Conservation (phyloP, 148 eudicot genomes). For the Agrostemma githago region DNA sequence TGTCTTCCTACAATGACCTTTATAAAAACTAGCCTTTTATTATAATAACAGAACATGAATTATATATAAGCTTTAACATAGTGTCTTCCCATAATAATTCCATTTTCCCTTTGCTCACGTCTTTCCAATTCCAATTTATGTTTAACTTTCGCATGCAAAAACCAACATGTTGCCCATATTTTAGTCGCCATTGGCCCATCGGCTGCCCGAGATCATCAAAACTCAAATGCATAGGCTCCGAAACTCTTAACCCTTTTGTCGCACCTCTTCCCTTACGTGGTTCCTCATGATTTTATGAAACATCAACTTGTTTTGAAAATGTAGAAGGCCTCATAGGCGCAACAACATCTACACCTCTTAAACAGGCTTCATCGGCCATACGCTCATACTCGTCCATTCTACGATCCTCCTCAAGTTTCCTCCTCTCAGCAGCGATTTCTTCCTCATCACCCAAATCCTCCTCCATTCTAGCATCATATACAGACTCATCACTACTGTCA, state of each 20-base stretch:
- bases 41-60: not conserved
- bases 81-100: constrained; percentile 3
- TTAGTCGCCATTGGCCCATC: not conserved
- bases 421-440: not conserved
- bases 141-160: constrained; percentile 6
- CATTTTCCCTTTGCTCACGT: not conserved
- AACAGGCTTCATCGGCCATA: not conserved
- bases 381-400: not conserved
- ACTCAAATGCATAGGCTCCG: not conserved
- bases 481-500: not conserved
- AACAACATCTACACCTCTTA: not conserved
- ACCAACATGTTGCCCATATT: constrained; percentile 2
- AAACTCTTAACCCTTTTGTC: not conserved
- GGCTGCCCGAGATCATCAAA: not conserved
- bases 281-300: not conserved
- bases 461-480: not conserved
- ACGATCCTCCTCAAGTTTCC: not conserved
- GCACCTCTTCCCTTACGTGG: constrained; percentile 1
- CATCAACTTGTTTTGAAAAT: not conserved
- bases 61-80: not conserved
- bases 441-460: not conserved
- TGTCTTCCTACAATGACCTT: too few relatives aligned
- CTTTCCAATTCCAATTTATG: constrained; percentile 7
- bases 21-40: not conserved
- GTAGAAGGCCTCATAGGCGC: not conserved